These are phyloP conservation scores for Irpex rosettiformis DNA, from an alignment of 1,284 basidiomycete genomes.

Conservation along the genomic window DNA sequence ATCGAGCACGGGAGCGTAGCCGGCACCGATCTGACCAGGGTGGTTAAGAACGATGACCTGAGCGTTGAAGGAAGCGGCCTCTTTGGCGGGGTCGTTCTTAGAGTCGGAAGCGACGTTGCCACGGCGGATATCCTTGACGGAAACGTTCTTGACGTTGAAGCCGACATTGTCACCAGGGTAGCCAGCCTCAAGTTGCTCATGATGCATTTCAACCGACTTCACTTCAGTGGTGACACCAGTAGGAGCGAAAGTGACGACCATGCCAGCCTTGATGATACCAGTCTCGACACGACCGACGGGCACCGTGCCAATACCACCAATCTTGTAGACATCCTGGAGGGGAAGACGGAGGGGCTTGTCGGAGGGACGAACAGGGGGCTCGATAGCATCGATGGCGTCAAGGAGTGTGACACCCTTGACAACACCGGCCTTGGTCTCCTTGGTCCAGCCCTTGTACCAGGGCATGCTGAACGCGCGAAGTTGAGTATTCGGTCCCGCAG, in stretches of 20 bases:
- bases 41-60: conserved; percentile 99
- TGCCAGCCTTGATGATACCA: conserved; percentile 99
- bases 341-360: conserved; percentile 99
- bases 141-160: conserved; percentile 99
- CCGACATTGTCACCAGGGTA: conserved; percentile 99
- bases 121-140: conserved; percentile 99
- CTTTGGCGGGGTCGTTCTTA: conserved; percentile 99
- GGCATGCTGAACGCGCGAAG: conserved; percentile 95
- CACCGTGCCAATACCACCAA: conserved; percentile 99
- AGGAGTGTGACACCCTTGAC: conserved; percentile 99
- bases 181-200: conserved; percentile 97
- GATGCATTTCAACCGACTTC: conserved; percentile 99
- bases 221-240: conserved; percentile 99
- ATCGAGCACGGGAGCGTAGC: conserved; percentile 97
- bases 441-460: conserved; percentile 99
- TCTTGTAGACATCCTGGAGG: conserved; percentile 99
- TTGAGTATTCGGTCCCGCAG: conserved; percentile 18
- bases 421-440: conserved; percentile 91
- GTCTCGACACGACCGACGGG: conserved; percentile 99
- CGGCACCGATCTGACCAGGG: conserved; percentile 99
- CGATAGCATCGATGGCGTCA: conserved; percentile 99
- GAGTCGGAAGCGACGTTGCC: conserved; percentile 99
- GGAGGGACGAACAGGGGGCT: conserved; percentile 93
- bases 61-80: conserved; percentile 98
- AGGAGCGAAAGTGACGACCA: conserved; percentile 98